phyloP scores from a whole-genome alignment of 306 rosid genomes.

The Betula pendula region DNA sequence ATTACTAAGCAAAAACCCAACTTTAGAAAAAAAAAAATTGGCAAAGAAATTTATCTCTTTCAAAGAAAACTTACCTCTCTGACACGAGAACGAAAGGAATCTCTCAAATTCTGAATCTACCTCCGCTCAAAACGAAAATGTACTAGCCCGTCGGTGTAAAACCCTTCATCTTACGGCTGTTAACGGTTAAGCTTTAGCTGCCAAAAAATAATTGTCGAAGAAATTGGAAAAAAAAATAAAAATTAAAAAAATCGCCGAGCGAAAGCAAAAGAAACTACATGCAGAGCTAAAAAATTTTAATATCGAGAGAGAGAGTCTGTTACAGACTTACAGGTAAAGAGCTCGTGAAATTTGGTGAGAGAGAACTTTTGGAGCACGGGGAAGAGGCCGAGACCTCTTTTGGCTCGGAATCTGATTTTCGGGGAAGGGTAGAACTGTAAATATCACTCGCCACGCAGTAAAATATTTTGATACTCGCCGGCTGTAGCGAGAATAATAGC shows the following conservation, averaged over 20 bases:
- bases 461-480: neutral
- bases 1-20: neutral
- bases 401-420: neutral
- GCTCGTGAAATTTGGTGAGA: neutral
- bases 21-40: neutral
- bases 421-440: neutral
- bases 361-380: neutral
- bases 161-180: neutral
- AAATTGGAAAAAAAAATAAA: neutral
- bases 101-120: conserved; percentile 7
- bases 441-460: neutral
- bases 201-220: neutral
- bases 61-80: conserved; percentile 7
- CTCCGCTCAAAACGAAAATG: conserved; percentile 5
- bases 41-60: too few relatives aligned
- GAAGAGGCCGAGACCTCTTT: neutral
- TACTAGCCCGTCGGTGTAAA: conserved; percentile 8
- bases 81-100: neutral
- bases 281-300: conserved; percentile 3
- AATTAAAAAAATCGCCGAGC: neutral
- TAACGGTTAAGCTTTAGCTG: neutral
- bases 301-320: conserved; percentile 14
- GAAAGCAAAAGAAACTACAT: conserved; percentile 5
- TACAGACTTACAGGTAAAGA: too few relatives aligned
- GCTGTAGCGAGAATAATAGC: neutral